Conservation (phyloP, 2,329 filamentous ascomycete species). For the Xylaria sp. region DNA sequence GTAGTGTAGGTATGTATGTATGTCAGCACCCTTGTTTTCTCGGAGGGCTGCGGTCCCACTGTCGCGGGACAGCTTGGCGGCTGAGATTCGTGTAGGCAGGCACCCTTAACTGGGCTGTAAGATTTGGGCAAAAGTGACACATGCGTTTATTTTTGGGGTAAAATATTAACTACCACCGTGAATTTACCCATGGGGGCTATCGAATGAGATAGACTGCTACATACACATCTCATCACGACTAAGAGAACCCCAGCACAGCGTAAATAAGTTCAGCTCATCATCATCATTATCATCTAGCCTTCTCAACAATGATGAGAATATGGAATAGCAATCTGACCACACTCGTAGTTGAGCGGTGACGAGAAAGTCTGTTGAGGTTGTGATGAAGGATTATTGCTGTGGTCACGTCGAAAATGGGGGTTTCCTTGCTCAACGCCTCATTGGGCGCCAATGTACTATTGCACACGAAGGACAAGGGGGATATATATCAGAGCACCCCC, state of each 20-base stretch:
- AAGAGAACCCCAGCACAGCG: slow-evolving; percentile 9
- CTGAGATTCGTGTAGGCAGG: slow-evolving; percentile 25
- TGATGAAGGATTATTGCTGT: slow-evolving; percentile 14
- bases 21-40: slow-evolving; percentile 17
- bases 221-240: slow-evolving; percentile 7
- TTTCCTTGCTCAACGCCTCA: slow-evolving; percentile 37
- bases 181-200: slow-evolving; percentile 1
- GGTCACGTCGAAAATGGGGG: slow-evolving; percentile 28
- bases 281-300: not conserved
- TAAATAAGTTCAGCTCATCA: slow-evolving; percentile 32
- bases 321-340: slow-evolving; percentile 28
- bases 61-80: slow-evolving; percentile 35
- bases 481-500: slow-evolving; percentile 33
- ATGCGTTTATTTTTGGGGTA: slow-evolving; percentile 11
- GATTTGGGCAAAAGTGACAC: slow-evolving; percentile 24
- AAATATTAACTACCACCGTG: slow-evolving; percentile 14
- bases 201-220: slow-evolving; percentile 12
- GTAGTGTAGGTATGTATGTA: not conserved
- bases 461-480: slow-evolving; percentile 40
- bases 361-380: slow-evolving; percentile 17
- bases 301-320: slow-evolving; percentile 20
- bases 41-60: slow-evolving; percentile 22
- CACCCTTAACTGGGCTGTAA: not conserved
- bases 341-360: slow-evolving; percentile 10
- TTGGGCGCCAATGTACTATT: slow-evolving; percentile 42